Base-by-base conservation (phyloP, 345 rosid genomes). In the Erodium maritimum region DNA sequence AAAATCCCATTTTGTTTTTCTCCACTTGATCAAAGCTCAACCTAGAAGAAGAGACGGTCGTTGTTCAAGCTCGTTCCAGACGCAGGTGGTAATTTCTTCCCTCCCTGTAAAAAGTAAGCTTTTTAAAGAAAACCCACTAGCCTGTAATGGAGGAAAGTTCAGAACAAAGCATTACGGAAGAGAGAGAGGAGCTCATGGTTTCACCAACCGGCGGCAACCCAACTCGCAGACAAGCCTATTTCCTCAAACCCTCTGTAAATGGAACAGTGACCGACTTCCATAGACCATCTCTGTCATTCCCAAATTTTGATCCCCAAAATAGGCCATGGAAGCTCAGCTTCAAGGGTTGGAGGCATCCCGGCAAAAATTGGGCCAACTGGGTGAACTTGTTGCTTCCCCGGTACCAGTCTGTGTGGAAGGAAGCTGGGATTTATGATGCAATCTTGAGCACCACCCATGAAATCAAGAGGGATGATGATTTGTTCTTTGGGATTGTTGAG, bases 361-460 rank as follows among this genome's bases (percentile, higher is more conserved):
- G 48, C 12, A 3, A 11, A 24, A 57, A 60, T 5, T 83, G 83
- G 81, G 34, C 56, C n/a, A 57, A 54, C 55, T 82, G 88, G 88
- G 78, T 80, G 0, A 52, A 62, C 1, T 34, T 63, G 0, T 75
- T 83, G 85, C 68, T 24, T 0, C 56, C 67, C 51, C 22, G 56
- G n/a, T 72, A 80, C 48, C 65, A 67, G 7, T 0, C 42, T 12
- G 58, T 63, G 7, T 80, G 88, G 85, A 70, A 54, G 50, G 65
- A 64, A 61, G 75, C 81, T 2, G 88, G 83, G 0, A 71, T 80
- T 18, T 52, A 61, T 34, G 78, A 72, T 2, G 77, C 88, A 33
- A 70, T 80, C 51, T n/a, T 80, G 72, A 69, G 64, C 37, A 78
- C 88, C 11, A 61, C 75, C 13, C 72, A 71, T 17, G 14, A 55